phyloP scores from a whole-genome alignment of 148 eudicot species.

The Cornus controversa region DNA sequence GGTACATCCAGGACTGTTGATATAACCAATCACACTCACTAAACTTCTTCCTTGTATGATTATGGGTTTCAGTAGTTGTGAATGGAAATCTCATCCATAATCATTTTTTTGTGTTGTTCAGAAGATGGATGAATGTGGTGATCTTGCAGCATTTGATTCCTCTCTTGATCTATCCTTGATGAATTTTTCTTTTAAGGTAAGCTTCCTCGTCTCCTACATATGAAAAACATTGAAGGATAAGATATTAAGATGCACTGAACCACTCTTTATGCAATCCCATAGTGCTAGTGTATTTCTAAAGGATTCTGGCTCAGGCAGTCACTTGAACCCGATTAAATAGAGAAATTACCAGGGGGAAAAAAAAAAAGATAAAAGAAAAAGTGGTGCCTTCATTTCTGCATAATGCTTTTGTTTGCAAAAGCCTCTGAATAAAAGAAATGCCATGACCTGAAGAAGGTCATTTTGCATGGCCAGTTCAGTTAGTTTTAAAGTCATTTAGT shows the following conservation, averaged over 20 bases:
- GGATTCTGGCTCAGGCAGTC: too few relatives aligned
- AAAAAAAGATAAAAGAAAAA: too few relatives aligned
- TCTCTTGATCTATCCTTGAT: slow-evolving; percentile 51
- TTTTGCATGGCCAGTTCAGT: too few relatives aligned
- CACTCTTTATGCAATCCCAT: neutral
- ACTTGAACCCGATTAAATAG: too few relatives aligned
- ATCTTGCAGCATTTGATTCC: slow-evolving; percentile 48
- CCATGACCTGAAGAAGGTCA: neutral
- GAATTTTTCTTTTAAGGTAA: slow-evolving; percentile 73
- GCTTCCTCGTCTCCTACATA: neutral
- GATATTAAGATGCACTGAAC: neutral
- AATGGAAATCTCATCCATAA: neutral
- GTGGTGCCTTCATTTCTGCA: too few relatives aligned
- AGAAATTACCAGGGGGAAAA: too few relatives aligned
- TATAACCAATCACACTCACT: neutral
- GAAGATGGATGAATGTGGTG: slow-evolving; percentile 57
- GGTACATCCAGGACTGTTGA: neutral
- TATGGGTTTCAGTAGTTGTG: neutral
- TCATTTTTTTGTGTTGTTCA: slow-evolving; percentile 22
- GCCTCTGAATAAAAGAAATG: too few relatives aligned
- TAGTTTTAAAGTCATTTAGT: too few relatives aligned
- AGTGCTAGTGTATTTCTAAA: too few relatives aligned
- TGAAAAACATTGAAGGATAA: neutral
- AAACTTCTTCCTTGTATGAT: neutral
- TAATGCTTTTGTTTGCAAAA: too few relatives aligned